These are phyloP conservation scores for Cercospora janseana DNA, from an alignment of 2,329 filamentous ascomycete species.

Conservation along the genomic window DNA sequence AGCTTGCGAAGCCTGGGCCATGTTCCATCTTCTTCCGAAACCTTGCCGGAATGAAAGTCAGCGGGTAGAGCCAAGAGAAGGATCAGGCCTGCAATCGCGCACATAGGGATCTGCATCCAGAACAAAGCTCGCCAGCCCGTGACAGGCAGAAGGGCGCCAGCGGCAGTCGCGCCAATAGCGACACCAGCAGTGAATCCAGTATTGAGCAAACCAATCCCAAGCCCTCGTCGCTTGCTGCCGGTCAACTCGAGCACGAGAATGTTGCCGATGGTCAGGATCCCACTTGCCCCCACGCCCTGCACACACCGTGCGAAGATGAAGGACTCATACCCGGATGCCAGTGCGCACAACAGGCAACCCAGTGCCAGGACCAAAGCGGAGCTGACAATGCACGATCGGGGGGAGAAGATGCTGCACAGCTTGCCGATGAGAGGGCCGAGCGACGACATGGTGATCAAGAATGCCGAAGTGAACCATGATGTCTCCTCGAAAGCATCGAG, in stretches of 20 bases:
- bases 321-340: slow-evolving; percentile 55
- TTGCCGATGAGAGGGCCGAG: slow-evolving; percentile 69
- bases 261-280: slow-evolving; percentile 69
- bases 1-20: slow-evolving; percentile 60
- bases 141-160: slow-evolving; percentile 60
- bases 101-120: slow-evolving; percentile 66
- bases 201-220: slow-evolving; percentile 74
- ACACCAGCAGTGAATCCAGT: slow-evolving; percentile 69
- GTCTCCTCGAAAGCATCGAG: slow-evolving; percentile 69
- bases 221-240: slow-evolving; percentile 63
- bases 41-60: slow-evolving; percentile 37
- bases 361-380: slow-evolving; percentile 59
- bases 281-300: slow-evolving; percentile 67
- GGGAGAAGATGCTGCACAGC: slow-evolving; percentile 70
- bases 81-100: slow-evolving; percentile 59
- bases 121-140: slow-evolving; percentile 76
- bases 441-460: slow-evolving; percentile 62
- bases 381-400: slow-evolving; percentile 62
- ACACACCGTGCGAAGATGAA: slow-evolving; percentile 70
- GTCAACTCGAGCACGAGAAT: slow-evolving; percentile 76
- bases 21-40: slow-evolving; percentile 25
- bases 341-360: slow-evolving; percentile 65
- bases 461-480: slow-evolving; percentile 79
- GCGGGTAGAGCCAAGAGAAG: slow-evolving; percentile 66
- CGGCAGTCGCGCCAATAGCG: slow-evolving; percentile 68